Percentiles rank a stretch among this genome's conserved stretches.
phyloP scores from a whole-genome alignment of 2,329 filamentous ascomycete species.

The Davidsoniella australis region DNA sequence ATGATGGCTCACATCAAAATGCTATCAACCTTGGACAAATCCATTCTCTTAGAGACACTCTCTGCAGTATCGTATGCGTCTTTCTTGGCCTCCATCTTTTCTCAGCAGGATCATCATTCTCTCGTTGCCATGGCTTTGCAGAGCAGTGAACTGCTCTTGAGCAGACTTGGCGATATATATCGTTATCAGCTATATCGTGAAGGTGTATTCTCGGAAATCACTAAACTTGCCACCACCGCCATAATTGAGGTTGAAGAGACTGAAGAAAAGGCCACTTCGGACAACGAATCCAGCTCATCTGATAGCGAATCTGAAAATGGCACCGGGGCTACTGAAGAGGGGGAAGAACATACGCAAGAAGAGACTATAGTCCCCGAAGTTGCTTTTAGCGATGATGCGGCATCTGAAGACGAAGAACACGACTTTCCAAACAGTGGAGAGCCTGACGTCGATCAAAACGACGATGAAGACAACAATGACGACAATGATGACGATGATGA shows the following conservation, averaged over 20 bases:
- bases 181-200: slow-evolving; percentile 94
- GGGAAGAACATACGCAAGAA: slow-evolving; percentile 13
- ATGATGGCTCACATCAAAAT: slow-evolving; percentile 93
- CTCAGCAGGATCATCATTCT: slow-evolving; percentile 80
- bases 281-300: slow-evolving; percentile 16
- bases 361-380: slow-evolving; percentile 1
- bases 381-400: neutral
- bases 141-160: slow-evolving; percentile 73
- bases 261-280: slow-evolving; percentile 17
- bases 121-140: slow-evolving; percentile 77
- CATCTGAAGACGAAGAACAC: neutral
- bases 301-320: slow-evolving; percentile 18
- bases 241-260: slow-evolving; percentile 14
- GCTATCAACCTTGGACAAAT: slow-evolving; percentile 81
- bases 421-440: neutral
- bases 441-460: slow-evolving; percentile 15
- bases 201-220: slow-evolving; percentile 83
- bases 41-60: slow-evolving; percentile 70
- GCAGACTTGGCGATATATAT: slow-evolving; percentile 72
- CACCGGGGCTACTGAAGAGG: slow-evolving; percentile 14
- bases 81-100: slow-evolving; percentile 84
- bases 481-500: slow-evolving; percentile 26
- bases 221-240: slow-evolving; percentile 45
- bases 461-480: slow-evolving; percentile 20
- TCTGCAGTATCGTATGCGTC: slow-evolving; percentile 86